A percentile compares a stretch with the other conserved stretches of the same genome.
phyloP scores from a whole-genome alignment of 768 basidiomycete species.

The Cystobasidium ongulense region DNA sequence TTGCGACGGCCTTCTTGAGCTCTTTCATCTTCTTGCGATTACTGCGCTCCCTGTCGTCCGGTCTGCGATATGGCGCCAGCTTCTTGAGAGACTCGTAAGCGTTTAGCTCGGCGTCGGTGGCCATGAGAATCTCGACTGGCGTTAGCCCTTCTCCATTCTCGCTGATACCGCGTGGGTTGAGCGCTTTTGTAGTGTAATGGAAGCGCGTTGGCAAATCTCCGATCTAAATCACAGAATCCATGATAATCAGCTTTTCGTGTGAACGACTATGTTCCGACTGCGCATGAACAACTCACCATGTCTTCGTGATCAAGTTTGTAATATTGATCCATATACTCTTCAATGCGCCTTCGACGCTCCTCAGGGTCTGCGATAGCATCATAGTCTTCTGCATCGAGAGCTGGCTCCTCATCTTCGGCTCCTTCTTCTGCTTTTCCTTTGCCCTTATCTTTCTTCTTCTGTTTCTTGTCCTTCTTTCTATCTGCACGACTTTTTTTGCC shows the following conservation, averaged over 20 bases:
- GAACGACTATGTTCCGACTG: slow-evolving; percentile 10
- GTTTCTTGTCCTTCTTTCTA: slow-evolving; percentile 51
- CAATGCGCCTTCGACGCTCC: slow-evolving; percentile 70
- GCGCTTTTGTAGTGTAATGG: slow-evolving; percentile 72
- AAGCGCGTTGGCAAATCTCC: slow-evolving; percentile 86
- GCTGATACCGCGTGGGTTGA: slow-evolving; percentile 38
- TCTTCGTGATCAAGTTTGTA: slow-evolving; percentile 91
- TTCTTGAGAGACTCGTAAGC: slow-evolving; percentile 80
- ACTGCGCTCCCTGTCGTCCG: slow-evolving; percentile 52
- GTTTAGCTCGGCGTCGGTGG: slow-evolving; percentile 87
- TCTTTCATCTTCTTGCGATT: slow-evolving; percentile 54
- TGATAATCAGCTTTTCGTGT: neutral
- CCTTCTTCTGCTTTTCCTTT: slow-evolving; percentile 41
- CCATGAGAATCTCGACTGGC: slow-evolving; percentile 77
- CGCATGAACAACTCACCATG: slow-evolving; percentile 55
- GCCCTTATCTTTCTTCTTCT: slow-evolving; percentile 42
- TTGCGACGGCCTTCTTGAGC: slow-evolving; percentile 38
- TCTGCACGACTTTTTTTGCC: slow-evolving; percentile 32
- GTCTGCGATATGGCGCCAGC: slow-evolving; percentile 80
- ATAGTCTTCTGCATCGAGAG: slow-evolving; percentile 50
- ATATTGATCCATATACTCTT: slow-evolving; percentile 84
- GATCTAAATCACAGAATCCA: slow-evolving; percentile 53
- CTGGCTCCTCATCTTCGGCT: slow-evolving; percentile 54
- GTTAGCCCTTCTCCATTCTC: slow-evolving; percentile 52
- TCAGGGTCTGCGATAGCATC: slow-evolving; percentile 62